These are phyloP conservation scores for Gaeumannomyces sp. DNA, from an alignment of 2,329 filamentous ascomycete genomes.

Conservation along the genomic window DNA sequence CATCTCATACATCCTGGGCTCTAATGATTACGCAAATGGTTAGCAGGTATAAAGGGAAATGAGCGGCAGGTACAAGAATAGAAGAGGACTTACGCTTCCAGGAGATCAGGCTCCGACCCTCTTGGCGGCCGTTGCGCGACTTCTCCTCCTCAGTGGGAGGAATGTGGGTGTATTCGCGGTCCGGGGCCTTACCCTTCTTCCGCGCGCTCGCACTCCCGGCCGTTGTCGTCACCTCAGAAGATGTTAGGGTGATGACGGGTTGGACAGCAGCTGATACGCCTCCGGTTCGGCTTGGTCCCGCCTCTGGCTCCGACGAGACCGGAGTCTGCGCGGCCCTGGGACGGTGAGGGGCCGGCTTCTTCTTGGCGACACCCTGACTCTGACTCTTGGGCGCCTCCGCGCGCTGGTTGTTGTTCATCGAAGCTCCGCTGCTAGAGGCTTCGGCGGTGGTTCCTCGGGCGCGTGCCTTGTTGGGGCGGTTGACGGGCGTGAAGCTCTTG, in stretches of 20 bases:
- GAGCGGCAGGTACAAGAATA: not conserved
- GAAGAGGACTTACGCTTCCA: constrained; percentile 34
- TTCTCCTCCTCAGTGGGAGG: constrained; percentile 14
- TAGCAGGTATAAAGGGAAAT: too few species aligned
- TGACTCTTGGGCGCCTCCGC: not conserved
- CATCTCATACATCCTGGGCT: constrained; percentile 40
- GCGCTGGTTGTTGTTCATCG: too few species aligned
- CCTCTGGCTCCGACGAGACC: not conserved
- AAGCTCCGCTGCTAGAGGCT: too few species aligned
- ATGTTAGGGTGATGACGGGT: too few species aligned
- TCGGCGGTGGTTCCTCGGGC: too few species aligned
- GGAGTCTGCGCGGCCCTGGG: not conserved
- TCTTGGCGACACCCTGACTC: not conserved
- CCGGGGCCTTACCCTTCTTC: not conserved
- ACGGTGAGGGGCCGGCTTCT: not conserved
- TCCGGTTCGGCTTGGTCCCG: not conserved
- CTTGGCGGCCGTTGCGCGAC: constrained; percentile 23
- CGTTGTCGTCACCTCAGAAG: not conserved
- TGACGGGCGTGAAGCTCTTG: not conserved
- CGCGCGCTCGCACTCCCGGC: not conserved
- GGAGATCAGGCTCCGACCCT: constrained; percentile 32
- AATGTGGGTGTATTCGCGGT: constrained; percentile 15
- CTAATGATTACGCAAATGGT: constrained; percentile 19
- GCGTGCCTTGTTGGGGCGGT: not conserved
- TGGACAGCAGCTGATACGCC: not conserved